Percentiles rank a stretch among this genome's conserved stretches.
Evolutionary conservation across 768 basidiomycete species (phyloP).

Genomic region (Lactifluus hygrophoroides): DNA sequence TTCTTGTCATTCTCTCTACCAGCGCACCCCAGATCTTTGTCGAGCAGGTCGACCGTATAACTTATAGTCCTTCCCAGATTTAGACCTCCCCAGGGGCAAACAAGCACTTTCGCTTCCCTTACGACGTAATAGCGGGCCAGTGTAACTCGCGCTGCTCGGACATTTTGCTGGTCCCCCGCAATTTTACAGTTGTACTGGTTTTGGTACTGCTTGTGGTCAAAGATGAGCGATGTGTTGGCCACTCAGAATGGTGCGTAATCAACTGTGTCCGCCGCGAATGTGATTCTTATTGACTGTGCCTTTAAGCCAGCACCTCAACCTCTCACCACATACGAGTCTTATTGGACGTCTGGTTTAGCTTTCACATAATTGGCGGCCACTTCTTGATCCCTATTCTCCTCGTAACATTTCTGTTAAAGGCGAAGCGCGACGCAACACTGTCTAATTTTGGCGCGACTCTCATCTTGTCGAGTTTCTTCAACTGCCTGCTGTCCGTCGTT

Average conservation of each 20-base stretch:
- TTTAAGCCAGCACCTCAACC: background rate
- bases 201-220: background rate
- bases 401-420: conserved; percentile 7
- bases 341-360: conserved; percentile 2
- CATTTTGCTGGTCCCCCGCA: background rate
- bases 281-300: background rate
- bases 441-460: conserved; percentile 7
- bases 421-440: conserved; percentile 6
- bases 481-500: conserved; percentile 7
- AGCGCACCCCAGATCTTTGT: background rate
- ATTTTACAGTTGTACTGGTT: background rate
- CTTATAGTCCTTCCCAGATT: background rate
- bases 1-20: background rate
- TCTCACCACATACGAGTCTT: background rate
- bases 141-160: no score
- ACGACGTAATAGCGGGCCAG: background rate
- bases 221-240: background rate
- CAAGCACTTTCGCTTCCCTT: background rate
- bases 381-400: conserved; percentile 10
- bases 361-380: conserved; percentile 7
- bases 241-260: background rate
- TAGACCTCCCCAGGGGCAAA: background rate
- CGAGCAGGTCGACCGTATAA: background rate
- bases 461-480: background rate
- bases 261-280: background rate